These are phyloP conservation scores for Dictyostelium purpureum DNA, from an alignment of 78 protist species.

Conservation along the genomic window DNA sequence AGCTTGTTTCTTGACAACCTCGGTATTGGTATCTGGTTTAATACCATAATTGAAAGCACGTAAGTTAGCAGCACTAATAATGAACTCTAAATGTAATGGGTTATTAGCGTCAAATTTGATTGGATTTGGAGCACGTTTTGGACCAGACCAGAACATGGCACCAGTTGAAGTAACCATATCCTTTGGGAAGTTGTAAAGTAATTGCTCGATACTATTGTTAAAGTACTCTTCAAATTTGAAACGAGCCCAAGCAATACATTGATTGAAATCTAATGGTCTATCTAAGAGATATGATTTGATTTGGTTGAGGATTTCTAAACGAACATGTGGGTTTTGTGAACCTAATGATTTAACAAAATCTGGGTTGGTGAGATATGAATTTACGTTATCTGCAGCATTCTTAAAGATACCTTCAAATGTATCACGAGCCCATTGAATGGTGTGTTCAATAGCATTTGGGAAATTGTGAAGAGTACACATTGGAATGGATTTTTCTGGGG, in stretches of 20 bases:
- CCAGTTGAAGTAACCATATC: slow-evolving; percentile 92
- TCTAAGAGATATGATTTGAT: slow-evolving; percentile 62
- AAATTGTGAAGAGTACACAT: slow-evolving; percentile 98
- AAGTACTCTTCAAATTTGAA: slow-evolving; percentile 92
- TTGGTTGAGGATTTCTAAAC: slow-evolving; percentile 76
- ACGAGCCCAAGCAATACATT: slow-evolving; percentile 98
- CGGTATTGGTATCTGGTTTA: slow-evolving; percentile 27
- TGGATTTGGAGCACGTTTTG: slow-evolving; percentile 93
- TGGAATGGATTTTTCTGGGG: slow-evolving; percentile 98
- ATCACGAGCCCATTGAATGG: slow-evolving; percentile 92
- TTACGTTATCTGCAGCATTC: slow-evolving; percentile 83
- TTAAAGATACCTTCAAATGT: slow-evolving; percentile 90
- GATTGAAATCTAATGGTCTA: slow-evolving; percentile 85
- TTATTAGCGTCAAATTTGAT: slow-evolving; percentile 80
- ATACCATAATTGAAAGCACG: slow-evolving; percentile 93
- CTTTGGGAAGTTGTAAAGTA: slow-evolving; percentile 97
- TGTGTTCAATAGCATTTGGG: slow-evolving; percentile 97
- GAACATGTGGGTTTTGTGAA: slow-evolving; percentile 8
- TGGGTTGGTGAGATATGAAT: slow-evolving; percentile 82
- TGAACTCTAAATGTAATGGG: slow-evolving; percentile 88
- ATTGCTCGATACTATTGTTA: slow-evolving; percentile 89
- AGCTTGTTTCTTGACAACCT: slow-evolving; percentile 20
- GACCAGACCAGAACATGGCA: slow-evolving; percentile 93
- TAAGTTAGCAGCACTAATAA: slow-evolving; percentile 94
- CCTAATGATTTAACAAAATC: slow-evolving; percentile 36